Percentiles rank a stretch among this genome's conserved stretches.
phyloP scores from a whole-genome alignment of 2,329 filamentous ascomycete genomes.

The Laburnicola sp. region DNA sequence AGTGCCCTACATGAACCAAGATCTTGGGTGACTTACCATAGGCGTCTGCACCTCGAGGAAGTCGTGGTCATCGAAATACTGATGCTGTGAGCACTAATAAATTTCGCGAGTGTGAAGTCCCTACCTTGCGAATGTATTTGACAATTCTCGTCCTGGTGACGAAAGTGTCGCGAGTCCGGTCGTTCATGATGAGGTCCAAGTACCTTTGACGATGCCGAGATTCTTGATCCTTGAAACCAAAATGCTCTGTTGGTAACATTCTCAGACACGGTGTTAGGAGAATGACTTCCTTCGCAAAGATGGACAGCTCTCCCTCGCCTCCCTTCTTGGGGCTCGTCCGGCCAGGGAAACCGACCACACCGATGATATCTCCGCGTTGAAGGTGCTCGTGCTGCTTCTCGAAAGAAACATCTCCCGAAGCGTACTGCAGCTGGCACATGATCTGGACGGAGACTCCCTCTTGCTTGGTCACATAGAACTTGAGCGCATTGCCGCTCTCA shows the following conservation, averaged over 20 bases:
- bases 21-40: slow-evolving; percentile 65
- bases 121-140: slow-evolving; percentile 72
- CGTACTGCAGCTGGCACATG: slow-evolving; percentile 85
- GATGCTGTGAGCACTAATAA: background rate
- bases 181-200: slow-evolving; percentile 96
- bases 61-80: slow-evolving; percentile 80
- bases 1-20: background rate
- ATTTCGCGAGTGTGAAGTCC: background rate
- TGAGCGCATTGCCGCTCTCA: slow-evolving; percentile 39
- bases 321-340: slow-evolving; percentile 87
- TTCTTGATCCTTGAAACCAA: slow-evolving; percentile 94
- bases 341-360: slow-evolving; percentile 80
- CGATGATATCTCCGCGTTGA: slow-evolving; percentile 89
- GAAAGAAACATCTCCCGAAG: slow-evolving; percentile 70
- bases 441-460: slow-evolving; percentile 83
- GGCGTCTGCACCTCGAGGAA: slow-evolving; percentile 94
- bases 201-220: slow-evolving; percentile 91
- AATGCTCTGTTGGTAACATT: slow-evolving; percentile 69
- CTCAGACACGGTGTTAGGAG: slow-evolving; percentile 91
- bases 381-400: slow-evolving; percentile 83
- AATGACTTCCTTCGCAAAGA: slow-evolving; percentile 84
- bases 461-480: slow-evolving; percentile 56
- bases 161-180: slow-evolving; percentile 79
- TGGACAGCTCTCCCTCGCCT: slow-evolving; percentile 87
- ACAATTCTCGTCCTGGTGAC: slow-evolving; percentile 85